A percentile compares a stretch with the other conserved stretches of the same genome.
Evolutionary conservation across 352 stramenopile species (phyloP).

Genomic region (Phytopythium aichiense): DNA sequence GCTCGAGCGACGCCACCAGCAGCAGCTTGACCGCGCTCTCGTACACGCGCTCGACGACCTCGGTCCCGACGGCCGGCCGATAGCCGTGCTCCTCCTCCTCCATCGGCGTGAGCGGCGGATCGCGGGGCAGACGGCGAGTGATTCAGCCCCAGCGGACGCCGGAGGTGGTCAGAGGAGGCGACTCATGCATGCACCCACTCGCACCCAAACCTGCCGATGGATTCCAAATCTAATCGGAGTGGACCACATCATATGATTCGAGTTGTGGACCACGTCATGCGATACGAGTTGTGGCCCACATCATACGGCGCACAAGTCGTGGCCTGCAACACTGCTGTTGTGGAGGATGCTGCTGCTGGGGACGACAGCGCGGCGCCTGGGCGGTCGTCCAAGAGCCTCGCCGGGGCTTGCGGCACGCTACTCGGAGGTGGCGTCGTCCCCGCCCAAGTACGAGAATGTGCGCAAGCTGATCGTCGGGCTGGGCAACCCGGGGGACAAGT

Average conservation of each 20-base stretch:
- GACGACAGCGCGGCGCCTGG: conserved; percentile 2
- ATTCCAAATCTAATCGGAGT: background rate
- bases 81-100: background rate
- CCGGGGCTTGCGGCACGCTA: conserved; percentile 1
- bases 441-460: conserved; percentile 57
- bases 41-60: conserved; percentile 10
- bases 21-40: conserved; percentile 32
- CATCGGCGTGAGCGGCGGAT: background rate
- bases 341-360: background rate
- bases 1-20: conserved; percentile 40
- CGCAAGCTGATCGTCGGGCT: conserved; percentile 83
- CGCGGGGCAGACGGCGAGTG: background rate
- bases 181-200: background rate
- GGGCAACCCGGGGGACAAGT: conserved; percentile 83
- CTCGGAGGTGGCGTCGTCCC: conserved; percentile 3
- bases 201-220: background rate
- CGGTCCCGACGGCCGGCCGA: background rate
- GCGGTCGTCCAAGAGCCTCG: background rate
- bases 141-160: background rate
- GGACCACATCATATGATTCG: too few relatives aligned
- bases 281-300: background rate
- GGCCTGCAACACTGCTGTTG: too few relatives aligned
- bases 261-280: background rate
- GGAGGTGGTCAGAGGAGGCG: background rate
- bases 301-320: background rate